These are phyloP conservation scores for Hortiboletus flavorubellus DNA, from an alignment of 768 basidiomycete genomes.

Conservation along the genomic window DNA sequence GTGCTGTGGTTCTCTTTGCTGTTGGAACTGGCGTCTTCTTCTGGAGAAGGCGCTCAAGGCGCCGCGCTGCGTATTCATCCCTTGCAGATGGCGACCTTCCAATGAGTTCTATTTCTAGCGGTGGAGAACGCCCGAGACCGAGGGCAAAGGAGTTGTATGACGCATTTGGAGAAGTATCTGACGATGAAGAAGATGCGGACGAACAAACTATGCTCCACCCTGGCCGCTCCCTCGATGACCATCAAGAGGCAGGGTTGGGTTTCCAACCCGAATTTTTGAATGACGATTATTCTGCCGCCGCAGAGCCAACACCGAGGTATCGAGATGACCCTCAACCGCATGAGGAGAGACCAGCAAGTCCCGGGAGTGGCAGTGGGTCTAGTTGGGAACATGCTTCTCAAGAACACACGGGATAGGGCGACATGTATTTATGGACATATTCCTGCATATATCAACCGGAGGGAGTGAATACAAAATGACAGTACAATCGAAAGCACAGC, in stretches of 20 bases:
- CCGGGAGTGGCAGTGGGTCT: conserved; percentile 45
- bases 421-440: conserved; percentile 21
- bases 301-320: conserved; percentile 35
- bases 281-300: conserved; percentile 58
- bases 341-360: conserved; percentile 26
- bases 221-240: conserved; percentile 32
- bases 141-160: conserved; percentile 92
- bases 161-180: conserved; percentile 89
- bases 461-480: conserved; percentile 6
- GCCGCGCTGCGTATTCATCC: conserved; percentile 49
- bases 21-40: conserved; percentile 71
- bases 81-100: conserved; percentile 67
- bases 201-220: conserved; percentile 64
- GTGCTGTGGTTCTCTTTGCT: conserved; percentile 74
- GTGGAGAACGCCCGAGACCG: conserved; percentile 34
- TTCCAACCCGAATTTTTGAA: conserved; percentile 83
- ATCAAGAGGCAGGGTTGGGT: conserved; percentile 39
- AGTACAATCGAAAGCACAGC: conserved; percentile 13
- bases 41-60: conserved; percentile 58
- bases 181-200: conserved; percentile 76
- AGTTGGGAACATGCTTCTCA: conserved; percentile 75
- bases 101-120: conserved; percentile 65
- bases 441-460: conserved; percentile 17
- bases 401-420: conserved; percentile 24
- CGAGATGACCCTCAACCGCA: conserved; percentile 50